phyloP scores from a whole-genome alignment of 441 rosid genomes.

The Pelargonium citronellum region DNA sequence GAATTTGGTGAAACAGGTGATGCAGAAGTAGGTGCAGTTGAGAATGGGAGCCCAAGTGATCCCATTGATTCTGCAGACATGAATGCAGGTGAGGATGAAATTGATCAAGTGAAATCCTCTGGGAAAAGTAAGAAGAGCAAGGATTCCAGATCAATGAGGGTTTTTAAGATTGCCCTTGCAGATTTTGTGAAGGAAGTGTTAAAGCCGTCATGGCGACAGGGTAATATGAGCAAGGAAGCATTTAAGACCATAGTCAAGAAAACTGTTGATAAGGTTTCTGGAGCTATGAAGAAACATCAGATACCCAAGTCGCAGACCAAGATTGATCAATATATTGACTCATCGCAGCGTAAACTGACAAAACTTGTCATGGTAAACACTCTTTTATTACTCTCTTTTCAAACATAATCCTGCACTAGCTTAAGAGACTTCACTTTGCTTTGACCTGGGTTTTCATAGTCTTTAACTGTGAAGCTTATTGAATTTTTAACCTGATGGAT shows the following conservation, averaged over 20 bases:
- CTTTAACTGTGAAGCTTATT: not conserved
- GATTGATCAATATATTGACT: conserved; percentile 71
- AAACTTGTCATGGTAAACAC: conserved; percentile 81
- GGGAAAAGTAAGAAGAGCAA: conserved; percentile 47
- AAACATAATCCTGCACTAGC: not conserved
- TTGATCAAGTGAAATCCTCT: conserved; percentile 49
- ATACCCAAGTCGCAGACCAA: conserved; percentile 74
- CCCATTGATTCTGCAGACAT: conserved; percentile 30
- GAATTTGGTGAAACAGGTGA: conserved; percentile 70
- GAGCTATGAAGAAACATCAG: conserved; percentile 65
- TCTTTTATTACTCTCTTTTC: conserved; percentile 2
- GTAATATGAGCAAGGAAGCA: conserved; percentile 94
- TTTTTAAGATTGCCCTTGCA: conserved; percentile 64
- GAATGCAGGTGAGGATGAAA: conserved; percentile 41
- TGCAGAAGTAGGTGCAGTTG: conserved; percentile 52
- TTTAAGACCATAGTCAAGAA: conserved; percentile 88
- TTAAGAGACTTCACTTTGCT: conserved; percentile 6
- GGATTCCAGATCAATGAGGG: conserved; percentile 62
- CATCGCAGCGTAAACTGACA: conserved; percentile 64
- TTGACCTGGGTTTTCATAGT: not conserved
- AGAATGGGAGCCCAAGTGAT: conserved; percentile 47
- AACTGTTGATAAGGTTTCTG: conserved; percentile 79
- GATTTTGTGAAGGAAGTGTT: conserved; percentile 80
- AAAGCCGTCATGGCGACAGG: conserved; percentile 86
- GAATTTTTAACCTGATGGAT: too few relatives aligned